phyloP scores from a whole-genome alignment of 2,329 filamentous ascomycete species.

The Clonostachys rosea region DNA sequence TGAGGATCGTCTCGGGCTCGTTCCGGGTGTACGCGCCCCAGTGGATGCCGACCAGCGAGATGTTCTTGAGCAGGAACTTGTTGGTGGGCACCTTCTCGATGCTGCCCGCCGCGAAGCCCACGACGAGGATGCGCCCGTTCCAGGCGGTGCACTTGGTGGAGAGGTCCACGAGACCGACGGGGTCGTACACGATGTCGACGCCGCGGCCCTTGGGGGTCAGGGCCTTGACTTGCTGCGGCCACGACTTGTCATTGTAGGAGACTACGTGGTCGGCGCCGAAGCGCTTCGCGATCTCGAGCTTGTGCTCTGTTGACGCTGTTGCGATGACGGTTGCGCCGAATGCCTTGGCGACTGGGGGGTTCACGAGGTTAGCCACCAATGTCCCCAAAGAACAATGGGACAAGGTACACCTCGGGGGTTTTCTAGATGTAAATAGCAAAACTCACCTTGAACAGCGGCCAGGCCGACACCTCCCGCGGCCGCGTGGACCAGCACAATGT shows the following conservation, averaged over 20 bases:
- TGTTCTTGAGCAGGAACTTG: slow-evolving; percentile 89
- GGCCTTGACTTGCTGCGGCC: slow-evolving; percentile 68
- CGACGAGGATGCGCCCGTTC: slow-evolving; percentile 83
- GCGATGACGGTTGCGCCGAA: slow-evolving; percentile 90
- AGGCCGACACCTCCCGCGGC: slow-evolving; percentile 89
- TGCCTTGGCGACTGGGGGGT: slow-evolving; percentile 68
- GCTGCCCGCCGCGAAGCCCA: slow-evolving; percentile 71
- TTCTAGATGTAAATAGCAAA: too few relatives aligned
- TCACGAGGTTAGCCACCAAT: not conserved
- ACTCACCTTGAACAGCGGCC: slow-evolving; percentile 73
- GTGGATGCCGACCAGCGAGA: slow-evolving; percentile 82
- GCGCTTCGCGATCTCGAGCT: slow-evolving; percentile 70
- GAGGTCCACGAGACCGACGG: slow-evolving; percentile 82
- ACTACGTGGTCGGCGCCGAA: slow-evolving; percentile 85
- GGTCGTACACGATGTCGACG: slow-evolving; percentile 93
- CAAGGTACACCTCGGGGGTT: too few relatives aligned
- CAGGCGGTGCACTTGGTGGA: slow-evolving; percentile 89
- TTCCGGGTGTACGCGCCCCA: slow-evolving; percentile 81
- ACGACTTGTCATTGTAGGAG: slow-evolving; percentile 64
- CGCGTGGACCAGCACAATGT: slow-evolving; percentile 86
- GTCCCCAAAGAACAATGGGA: too few relatives aligned
- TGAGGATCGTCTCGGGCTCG: slow-evolving; percentile 64
- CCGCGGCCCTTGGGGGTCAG: slow-evolving; percentile 68
- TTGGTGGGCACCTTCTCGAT: slow-evolving; percentile 95
- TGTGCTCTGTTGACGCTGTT: slow-evolving; percentile 76